phyloP scores from a whole-genome alignment of 140 eudicot genomes.

The Erigeron philadelphicus region DNA sequence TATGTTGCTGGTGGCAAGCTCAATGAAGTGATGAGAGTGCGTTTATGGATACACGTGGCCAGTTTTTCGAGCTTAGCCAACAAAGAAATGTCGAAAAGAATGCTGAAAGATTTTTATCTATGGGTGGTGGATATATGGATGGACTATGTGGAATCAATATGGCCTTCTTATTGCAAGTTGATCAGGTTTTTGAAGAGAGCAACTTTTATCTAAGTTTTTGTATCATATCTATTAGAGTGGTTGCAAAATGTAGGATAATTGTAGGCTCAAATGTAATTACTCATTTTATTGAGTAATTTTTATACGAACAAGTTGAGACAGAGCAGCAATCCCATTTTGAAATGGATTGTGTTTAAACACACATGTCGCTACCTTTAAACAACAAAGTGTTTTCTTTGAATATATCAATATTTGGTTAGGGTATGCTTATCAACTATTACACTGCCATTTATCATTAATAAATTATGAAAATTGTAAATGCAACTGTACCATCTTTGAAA shows the following conservation, averaged over 20 bases:
- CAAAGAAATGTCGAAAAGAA: slow-evolving; percentile 6
- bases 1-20: slow-evolving; percentile 11
- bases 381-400: too few relatives aligned
- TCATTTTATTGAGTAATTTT: not conserved
- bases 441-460: too few relatives aligned
- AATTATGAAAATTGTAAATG: too few relatives aligned
- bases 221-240: not conserved
- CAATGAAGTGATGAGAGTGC: slow-evolving; percentile 3
- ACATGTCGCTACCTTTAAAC: too few relatives aligned
- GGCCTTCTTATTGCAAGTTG: slow-evolving; percentile 20
- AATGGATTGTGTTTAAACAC: not conserved
- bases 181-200: slow-evolving; percentile 17
- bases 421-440: too few relatives aligned
- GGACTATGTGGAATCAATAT: slow-evolving; percentile 20
- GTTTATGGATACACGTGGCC: not conserved
- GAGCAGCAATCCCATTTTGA: not conserved
- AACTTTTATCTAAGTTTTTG: slow-evolving; percentile 3
- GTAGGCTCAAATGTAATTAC: not conserved
- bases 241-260: slow-evolving; percentile 5
- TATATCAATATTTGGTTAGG: too few relatives aligned
- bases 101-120: not conserved
- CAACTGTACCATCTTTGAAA: too few relatives aligned
- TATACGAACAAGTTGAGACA: not conserved
- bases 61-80: not conserved
- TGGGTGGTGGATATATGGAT: slow-evolving; percentile 13